These are phyloP conservation scores for Gaeumannomyces tritici DNA, from an alignment of 2,329 filamentous ascomycete species.

Conservation along the genomic window DNA sequence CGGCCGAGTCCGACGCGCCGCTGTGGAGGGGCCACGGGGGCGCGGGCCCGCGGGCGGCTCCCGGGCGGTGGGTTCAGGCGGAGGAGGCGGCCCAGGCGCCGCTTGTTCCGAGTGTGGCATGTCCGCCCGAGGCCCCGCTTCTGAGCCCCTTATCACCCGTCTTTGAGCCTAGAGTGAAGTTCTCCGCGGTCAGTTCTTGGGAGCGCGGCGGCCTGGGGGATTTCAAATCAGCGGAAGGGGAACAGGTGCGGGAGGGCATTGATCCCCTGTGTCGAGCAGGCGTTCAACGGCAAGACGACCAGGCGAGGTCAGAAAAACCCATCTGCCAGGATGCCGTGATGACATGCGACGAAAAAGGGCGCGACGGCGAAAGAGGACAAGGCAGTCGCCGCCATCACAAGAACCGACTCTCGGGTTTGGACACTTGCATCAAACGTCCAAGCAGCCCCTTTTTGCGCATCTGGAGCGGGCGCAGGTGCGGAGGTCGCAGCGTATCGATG, in stretches of 20 bases:
- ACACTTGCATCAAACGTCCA: background rate
- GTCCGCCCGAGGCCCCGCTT: background rate
- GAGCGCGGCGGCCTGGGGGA: background rate
- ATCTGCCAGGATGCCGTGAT: too few species aligned
- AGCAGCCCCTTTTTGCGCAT: background rate
- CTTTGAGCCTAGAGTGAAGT: slow-evolving; percentile 19
- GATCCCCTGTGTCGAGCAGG: background rate
- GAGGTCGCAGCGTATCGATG: background rate
- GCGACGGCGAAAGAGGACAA: background rate
- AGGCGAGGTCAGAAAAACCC: background rate
- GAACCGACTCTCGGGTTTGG: too few species aligned
- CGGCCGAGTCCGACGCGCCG: background rate
- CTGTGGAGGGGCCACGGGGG: background rate
- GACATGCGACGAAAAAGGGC: background rate
- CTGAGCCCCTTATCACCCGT: slow-evolving; percentile 13
- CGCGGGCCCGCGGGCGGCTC: background rate
- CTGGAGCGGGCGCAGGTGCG: background rate
- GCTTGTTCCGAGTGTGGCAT: background rate
- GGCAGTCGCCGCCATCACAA: background rate
- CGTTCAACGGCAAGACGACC: background rate
- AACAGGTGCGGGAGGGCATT: background rate
- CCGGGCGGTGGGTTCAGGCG: background rate
- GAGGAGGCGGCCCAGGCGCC: background rate
- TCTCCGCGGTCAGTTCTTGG: background rate
- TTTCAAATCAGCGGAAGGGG: background rate